These are phyloP conservation scores for Ormosia semicastrata DNA, from an alignment of 306 rosid genomes.

Conservation along the genomic window DNA sequence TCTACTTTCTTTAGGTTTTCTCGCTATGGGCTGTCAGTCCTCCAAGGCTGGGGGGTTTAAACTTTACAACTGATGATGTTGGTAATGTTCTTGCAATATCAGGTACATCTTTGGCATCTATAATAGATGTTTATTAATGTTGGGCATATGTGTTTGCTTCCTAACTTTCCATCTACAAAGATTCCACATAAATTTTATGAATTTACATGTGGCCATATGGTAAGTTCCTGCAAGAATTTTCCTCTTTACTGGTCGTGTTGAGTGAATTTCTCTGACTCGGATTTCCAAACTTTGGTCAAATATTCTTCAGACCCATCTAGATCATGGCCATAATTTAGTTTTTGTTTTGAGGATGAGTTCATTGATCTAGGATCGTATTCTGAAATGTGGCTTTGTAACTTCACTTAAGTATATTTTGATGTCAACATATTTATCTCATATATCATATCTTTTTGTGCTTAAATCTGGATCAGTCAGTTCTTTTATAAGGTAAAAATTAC, in stretches of 20 bases:
- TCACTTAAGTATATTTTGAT: neutral
- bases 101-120: conserved; percentile 38
- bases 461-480: neutral
- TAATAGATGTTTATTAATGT: neutral
- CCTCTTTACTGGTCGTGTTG: neutral
- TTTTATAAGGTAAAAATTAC: neutral
- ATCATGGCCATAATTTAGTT: neutral
- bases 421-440: neutral
- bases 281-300: neutral
- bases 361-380: neutral
- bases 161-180: neutral
- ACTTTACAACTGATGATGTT: conserved; percentile 58
- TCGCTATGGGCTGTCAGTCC: conserved; percentile 88
- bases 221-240: neutral
- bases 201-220: neutral
- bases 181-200: neutral
- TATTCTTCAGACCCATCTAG: neutral
- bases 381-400: neutral
- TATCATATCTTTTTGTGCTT: neutral
- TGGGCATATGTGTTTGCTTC: neutral
- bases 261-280: neutral
- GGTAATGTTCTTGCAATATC: conserved; percentile 72
- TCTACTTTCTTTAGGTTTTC: conserved; percentile 53
- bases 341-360: neutral
- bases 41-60: conserved; percentile 60